Evolutionary conservation across 345 rosid species (phyloP).

Genomic region (Eucalyptus sp.): DNA sequence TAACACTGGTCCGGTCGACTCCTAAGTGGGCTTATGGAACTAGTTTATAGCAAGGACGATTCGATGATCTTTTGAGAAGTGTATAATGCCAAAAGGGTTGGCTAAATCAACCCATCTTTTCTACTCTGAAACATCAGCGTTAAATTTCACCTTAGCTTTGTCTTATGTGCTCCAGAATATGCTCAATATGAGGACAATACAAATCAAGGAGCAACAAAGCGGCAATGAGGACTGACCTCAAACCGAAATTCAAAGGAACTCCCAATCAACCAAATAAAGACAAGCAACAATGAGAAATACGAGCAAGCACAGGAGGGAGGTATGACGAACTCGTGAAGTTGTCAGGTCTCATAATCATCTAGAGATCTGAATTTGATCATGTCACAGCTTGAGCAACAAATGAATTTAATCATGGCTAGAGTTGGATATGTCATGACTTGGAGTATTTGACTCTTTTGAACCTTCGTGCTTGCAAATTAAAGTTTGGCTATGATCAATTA

Average conservation of each 20-base stretch:
- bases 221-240: background rate
- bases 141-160: background rate
- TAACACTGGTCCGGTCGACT: fast-evolving
- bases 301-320: background rate
- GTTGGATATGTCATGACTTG: no score
- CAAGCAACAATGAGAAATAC: background rate
- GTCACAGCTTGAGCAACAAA: no score
- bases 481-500: background rate
- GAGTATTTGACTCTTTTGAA: no score
- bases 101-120: background rate
- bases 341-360: no score
- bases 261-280: background rate
- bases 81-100: background rate
- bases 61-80: background rate
- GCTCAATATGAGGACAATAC: background rate
- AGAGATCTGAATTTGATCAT: no score
- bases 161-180: background rate
- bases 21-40: no score
- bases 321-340: no score
- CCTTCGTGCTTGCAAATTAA: background rate
- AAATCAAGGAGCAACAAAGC: no score
- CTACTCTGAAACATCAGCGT: background rate
- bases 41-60: no score
- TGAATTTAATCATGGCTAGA: no score
- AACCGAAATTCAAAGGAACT: background rate